Conservation (phyloP, 768 basidiomycete species). For the Leccinum boreale region DNA sequence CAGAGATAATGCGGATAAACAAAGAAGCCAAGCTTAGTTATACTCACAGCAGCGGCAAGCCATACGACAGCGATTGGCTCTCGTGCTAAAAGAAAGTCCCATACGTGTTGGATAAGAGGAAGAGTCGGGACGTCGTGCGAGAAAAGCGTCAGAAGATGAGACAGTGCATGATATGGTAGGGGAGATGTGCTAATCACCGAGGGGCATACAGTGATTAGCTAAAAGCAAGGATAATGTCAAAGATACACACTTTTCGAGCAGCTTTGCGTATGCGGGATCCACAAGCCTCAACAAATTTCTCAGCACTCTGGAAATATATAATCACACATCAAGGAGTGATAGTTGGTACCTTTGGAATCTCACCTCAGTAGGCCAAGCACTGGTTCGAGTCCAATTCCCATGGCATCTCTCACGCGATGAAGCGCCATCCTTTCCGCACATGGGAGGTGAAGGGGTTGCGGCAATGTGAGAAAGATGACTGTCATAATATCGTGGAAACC, state of each 20-base stretch:
- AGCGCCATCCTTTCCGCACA: conserved; percentile 43
- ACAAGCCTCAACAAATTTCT: conserved; percentile 68
- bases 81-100: conserved; percentile 82
- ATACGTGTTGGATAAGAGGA: conserved; percentile 86
- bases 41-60: conserved; percentile 74
- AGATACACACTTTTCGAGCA: conserved; percentile 59
- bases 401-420: conserved; percentile 70
- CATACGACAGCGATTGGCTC: conserved; percentile 83
- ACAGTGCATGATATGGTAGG: conserved; percentile 85
- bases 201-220: not conserved
- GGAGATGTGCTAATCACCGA: conserved; percentile 54
- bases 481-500: conserved; percentile 93
- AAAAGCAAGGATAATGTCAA: not conserved
- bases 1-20: not conserved
- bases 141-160: conserved; percentile 87
- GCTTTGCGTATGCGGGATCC: conserved; percentile 65
- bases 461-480: conserved; percentile 75
- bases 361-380: conserved; percentile 77
- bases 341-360: not conserved
- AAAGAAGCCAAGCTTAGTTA: not conserved
- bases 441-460: conserved; percentile 50
- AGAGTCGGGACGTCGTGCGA: conserved; percentile 90
- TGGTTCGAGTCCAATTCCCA: conserved; percentile 82
- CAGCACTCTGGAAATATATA: conserved; percentile 49
- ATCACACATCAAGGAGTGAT: not conserved